phyloP scores from a whole-genome alignment of 1,284 basidiomycete species.

The Peniophora sp. region DNA sequence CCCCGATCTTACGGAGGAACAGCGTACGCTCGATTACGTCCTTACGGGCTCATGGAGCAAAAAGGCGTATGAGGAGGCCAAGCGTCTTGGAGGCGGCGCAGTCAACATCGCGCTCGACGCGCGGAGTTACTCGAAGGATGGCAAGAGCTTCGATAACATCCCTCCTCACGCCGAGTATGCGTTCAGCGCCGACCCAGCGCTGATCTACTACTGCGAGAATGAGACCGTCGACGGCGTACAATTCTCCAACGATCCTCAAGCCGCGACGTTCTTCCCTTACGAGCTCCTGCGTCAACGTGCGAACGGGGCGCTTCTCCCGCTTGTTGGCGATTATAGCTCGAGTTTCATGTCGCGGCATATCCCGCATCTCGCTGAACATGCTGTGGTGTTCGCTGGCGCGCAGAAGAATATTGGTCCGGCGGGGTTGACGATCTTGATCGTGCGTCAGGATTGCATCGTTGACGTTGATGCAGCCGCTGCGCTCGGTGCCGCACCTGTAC shows the following conservation, averaged over 20 bases:
- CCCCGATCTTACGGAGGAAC: conserved; percentile 44
- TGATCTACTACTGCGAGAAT: conserved; percentile 99
- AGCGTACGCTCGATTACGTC: conserved; percentile 76
- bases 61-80: conserved; percentile 79
- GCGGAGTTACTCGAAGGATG: conserved; percentile 51
- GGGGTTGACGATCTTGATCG: conserved; percentile 89
- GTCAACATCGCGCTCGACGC: conserved; percentile 71
- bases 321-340: conserved; percentile 95
- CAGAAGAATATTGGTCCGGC: conserved; percentile 99
- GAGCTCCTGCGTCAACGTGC: conserved; percentile 47
- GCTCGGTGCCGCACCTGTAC: conserved; percentile 72
- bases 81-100: conserved; percentile 44
- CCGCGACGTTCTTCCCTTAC: conserved; percentile 78
- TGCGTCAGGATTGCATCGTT: conserved; percentile 87
- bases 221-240: conserved; percentile 98
- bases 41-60: conserved; percentile 90
- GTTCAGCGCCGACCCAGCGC: conserved; percentile 77
- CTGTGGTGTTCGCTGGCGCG: conserved; percentile 95
- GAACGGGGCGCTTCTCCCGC: conserved; percentile 55
- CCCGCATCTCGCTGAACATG: conserved; percentile 79
- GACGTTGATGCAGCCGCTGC: conserved; percentile 76
- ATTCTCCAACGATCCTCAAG: conserved; percentile 55
- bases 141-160: conserved; percentile 74
- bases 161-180: conserved; percentile 68
- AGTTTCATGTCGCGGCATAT: conserved; percentile 98